Conservation (phyloP, 2,329 filamentous ascomycete species). For the Blastomyces parvus region DNA sequence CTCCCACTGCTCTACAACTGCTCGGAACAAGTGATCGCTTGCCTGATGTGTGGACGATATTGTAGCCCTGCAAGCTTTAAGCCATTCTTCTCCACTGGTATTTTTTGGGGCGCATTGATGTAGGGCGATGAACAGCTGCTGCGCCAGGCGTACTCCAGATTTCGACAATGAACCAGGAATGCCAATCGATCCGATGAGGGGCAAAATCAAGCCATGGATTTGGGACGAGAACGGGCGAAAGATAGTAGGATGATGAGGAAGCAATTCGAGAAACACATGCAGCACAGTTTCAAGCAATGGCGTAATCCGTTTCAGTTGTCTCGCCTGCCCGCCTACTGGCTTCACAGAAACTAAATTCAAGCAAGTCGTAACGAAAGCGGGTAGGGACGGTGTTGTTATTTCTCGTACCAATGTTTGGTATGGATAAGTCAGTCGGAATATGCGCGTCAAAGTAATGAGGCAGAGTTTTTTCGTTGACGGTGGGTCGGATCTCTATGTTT, state of each 20-base stretch:
- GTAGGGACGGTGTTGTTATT: conserved; percentile 73
- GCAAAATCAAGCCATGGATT: conserved; percentile 51
- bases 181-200: conserved; percentile 54
- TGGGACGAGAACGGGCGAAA: conserved; percentile 67
- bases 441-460: conserved; percentile 67
- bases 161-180: conserved; percentile 42
- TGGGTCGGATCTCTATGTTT: conserved; percentile 62
- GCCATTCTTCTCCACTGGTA: conserved; percentile 68
- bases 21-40: conserved; percentile 67
- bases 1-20: conserved; percentile 73
- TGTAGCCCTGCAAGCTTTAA: conserved; percentile 51
- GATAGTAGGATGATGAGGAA: conserved; percentile 74
- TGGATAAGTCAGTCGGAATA: conserved; percentile 72
- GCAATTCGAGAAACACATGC: conserved; percentile 59
- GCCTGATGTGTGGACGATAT: conserved; percentile 59
- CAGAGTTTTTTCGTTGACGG: conserved; percentile 64
- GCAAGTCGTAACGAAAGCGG: conserved; percentile 63
- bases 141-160: conserved; percentile 49
- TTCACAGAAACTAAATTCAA: conserved; percentile 54
- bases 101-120: conserved; percentile 76
- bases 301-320: conserved; percentile 33
- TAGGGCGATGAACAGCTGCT: conserved; percentile 58
- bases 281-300: conserved; percentile 58
- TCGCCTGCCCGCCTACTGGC: conserved; percentile 25
- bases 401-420: conserved; percentile 78